Conservation (phyloP, 2,329 filamentous ascomycete species). For the Colletotrichum sp. region DNA sequence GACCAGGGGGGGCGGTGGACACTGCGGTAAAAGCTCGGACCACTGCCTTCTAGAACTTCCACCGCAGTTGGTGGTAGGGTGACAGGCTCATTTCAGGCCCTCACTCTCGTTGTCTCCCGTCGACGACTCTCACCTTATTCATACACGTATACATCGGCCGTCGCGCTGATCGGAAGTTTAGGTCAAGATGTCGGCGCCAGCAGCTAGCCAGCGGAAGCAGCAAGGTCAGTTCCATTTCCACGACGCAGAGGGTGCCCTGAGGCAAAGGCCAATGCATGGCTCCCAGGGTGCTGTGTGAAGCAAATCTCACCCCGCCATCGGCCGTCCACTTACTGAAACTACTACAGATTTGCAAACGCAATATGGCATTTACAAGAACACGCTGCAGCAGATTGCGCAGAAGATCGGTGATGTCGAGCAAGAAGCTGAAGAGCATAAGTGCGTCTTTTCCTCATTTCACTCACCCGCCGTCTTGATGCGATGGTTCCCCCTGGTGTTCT, state of each 20-base stretch:
- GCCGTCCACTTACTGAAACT: constrained; percentile 2
- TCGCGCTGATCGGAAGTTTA: background rate
- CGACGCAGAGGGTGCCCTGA: background rate
- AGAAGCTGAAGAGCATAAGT: constrained; percentile 98
- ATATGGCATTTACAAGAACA: constrained; percentile 79
- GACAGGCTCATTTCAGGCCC: background rate
- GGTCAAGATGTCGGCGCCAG: constrained; percentile 52
- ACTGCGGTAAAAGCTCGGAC: constrained; percentile 18
- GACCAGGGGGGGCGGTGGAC: background rate
- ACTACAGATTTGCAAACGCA: constrained; percentile 76
- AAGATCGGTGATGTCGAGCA: constrained; percentile 99
- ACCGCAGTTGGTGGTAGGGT: background rate
- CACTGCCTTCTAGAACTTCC: constrained; percentile 18
- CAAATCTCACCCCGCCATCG: constrained; percentile 1
- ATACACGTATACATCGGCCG: background rate
- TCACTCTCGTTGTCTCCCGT: background rate
- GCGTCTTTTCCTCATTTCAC: constrained; percentile 41
- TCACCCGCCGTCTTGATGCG: constrained; percentile 1
- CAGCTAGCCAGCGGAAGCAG: constrained; percentile 68
- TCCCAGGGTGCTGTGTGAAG: background rate
- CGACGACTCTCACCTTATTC: background rate
- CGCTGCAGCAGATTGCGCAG: constrained; percentile 88
- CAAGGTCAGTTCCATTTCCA: constrained; percentile 59
- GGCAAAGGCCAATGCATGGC: background rate
- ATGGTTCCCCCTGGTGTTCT: background rate